These are phyloP conservation scores for Luvunga scandens DNA, from an alignment of 345 rosid genomes.

Conservation along the genomic window DNA sequence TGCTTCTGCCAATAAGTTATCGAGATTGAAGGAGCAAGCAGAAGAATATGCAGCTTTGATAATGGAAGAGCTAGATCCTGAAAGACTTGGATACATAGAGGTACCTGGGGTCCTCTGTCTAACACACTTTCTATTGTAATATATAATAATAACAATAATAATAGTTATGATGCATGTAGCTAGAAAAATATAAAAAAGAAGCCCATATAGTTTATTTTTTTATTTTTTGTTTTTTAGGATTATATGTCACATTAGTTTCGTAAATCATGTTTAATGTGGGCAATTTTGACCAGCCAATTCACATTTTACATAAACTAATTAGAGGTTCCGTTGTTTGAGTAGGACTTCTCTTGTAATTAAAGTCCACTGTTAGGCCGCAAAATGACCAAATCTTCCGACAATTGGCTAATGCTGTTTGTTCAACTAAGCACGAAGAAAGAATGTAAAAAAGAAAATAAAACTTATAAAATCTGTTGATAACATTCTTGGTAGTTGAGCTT, in stretches of 20 bases:
- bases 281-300: conserved; percentile 9
- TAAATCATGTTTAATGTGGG: background rate
- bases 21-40: conserved; percentile 93
- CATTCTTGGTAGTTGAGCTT: conserved; percentile 34
- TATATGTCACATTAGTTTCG: background rate
- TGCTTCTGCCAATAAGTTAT: conserved; percentile 91
- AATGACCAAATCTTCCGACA: conserved; percentile 16
- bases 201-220: background rate
- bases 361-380: conserved; percentile 39
- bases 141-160: background rate
- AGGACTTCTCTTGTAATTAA: conserved; percentile 6
- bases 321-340: background rate
- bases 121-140: background rate
- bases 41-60: conserved; percentile 98
- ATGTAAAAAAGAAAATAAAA: background rate
- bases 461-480: background rate
- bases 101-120: conserved; percentile 35
- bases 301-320: background rate
- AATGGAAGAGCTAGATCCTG: conserved; percentile 99
- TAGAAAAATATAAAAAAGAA: background rate
- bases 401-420: conserved; percentile 30
- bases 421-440: conserved; percentile 37
- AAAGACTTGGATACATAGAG: conserved; percentile 97
- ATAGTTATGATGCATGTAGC: background rate
- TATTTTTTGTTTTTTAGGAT: background rate